These are phyloP conservation scores for Mortierella sp. DNA, from an alignment of 371 early-diverging fungal species.

Conservation along the genomic window DNA sequence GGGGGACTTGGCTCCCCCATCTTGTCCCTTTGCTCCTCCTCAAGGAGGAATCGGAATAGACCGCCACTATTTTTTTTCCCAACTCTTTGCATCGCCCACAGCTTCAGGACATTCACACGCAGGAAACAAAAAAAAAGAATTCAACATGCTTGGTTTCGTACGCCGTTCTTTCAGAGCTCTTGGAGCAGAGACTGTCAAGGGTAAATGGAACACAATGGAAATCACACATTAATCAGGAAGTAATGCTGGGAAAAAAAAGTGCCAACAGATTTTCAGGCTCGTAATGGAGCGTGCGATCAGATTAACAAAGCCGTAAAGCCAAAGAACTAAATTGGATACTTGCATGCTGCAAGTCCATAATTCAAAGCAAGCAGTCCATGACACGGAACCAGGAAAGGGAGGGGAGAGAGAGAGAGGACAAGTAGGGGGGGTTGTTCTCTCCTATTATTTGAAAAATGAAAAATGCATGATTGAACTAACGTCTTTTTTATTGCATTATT, in stretches of 20 bases:
- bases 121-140: constrained; percentile 43
- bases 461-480: background rate
- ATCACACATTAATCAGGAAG: background rate
- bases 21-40: no score
- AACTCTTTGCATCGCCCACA: background rate
- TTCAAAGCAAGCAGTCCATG: no score
- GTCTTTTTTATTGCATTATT: background rate
- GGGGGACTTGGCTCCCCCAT: no score
- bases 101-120: background rate
- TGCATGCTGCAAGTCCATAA: no score
- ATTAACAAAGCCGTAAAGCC: no score
- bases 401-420: background rate
- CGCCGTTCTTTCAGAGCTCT: constrained; percentile 66
- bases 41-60: background rate
- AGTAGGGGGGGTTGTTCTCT: background rate
- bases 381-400: no score
- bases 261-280: background rate
- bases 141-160: constrained; percentile 65
- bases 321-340: no score
- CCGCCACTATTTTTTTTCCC: background rate
- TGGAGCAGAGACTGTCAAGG: constrained; percentile 68
- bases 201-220: constrained; percentile 32
- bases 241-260: background rate
- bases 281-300: no score
- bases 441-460: background rate